Evolutionary conservation across 176 grass and related monocot species (phyloP), one percentile per base, ranked within the genome.

Genomic region (Rhipidocladum racemiflorum): DNA sequence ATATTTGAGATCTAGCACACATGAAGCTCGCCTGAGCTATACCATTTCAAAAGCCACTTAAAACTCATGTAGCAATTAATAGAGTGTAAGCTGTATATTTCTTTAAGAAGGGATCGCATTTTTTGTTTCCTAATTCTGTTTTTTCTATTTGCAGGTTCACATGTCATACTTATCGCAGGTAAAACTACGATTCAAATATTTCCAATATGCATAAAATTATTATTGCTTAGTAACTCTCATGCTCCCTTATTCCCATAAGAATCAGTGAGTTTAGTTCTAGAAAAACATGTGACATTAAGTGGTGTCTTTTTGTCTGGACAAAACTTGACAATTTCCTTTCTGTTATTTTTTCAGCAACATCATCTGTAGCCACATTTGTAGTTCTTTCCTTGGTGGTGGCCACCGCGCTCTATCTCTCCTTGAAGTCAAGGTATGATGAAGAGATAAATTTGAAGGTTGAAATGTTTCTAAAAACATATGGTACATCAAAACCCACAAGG

Each of bases 381-480:
- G 1, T 81, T 67, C 25, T 88, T 61, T 66, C 16, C 1, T 34
- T 36, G 2, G 44, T 72, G 6, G 54, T 51, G 0, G 66, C 34
- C 24, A 39, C 32, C 21, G 6, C 29, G 7, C 1, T 95, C 7
- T 92, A 90, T 42, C 28, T 83, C 0, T 45, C 56, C 0, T 34
- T 73, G 16, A 95, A 71, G 27, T 20, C 68, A 16, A 84, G 14
- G 1, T 78, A 86, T 1, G 56, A 86, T 14, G 66, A 89, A 82
- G 75, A 68, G 29, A 84, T 74, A 65, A 50, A 84, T 32, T 21
- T 75, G 35, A 95, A 87, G 40, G 87, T 90, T 0, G 90, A 95
- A 90, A 89, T 76, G 63, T 95, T 95, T 54, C 93, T 95, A 0
- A 81, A 78, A 38, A 81, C 85, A 3, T 95, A 92, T 61, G 81